Evolutionary conservation across 805 yeast genomes (phyloP), one percentile per base, ranked within the genome.

Genomic region (Starmerella bombicola): DNA sequence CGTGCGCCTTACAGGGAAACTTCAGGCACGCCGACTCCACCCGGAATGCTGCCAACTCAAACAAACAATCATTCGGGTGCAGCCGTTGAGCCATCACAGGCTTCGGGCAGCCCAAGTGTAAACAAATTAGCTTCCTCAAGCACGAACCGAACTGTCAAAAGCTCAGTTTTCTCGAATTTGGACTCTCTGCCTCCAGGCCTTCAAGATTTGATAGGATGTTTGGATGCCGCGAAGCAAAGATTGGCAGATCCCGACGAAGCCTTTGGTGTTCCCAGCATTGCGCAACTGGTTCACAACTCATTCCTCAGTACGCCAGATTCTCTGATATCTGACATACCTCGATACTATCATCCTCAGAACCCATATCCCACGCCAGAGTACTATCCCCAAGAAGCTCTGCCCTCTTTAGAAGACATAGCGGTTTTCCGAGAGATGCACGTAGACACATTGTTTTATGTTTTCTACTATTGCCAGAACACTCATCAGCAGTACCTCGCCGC

Each of bases 291-390:
- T 49, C 93, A 83, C 56, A 71, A 80, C 1, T 85, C 96, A 3
- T 66, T 83, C 44, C 65, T 82, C 51, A 80, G 81, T 54, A 84
- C 96, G 58, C 97, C 98, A 0, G 97, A 91, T 61, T 82, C 97
- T 1, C 71, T 77, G 43, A 93, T 88, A 57, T 78, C 93, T 2
- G 96, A 88, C 54, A 73, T 68, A 51, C 94, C 96, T 15, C 72
- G 78, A 46, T 70, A 72, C 57, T 77, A 84, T 57, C 73, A 71
- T 36, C 88, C 96, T 5, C 70, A 72, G 18, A 74, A 76, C 50
- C 93, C 93, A 40, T 93, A 80, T 56, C 94, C 95, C 21, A 83
- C 94, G 6, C 82, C 91, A 29, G 73, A 80, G 18, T 82, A 78
- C 60, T 91, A 83, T 62, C 98, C 98, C 2, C 83, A 77, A 56